These are phyloP conservation scores for Dictyostelium firmibasis DNA, from an alignment of 78 protist genomes.

Conservation along the genomic window DNA sequence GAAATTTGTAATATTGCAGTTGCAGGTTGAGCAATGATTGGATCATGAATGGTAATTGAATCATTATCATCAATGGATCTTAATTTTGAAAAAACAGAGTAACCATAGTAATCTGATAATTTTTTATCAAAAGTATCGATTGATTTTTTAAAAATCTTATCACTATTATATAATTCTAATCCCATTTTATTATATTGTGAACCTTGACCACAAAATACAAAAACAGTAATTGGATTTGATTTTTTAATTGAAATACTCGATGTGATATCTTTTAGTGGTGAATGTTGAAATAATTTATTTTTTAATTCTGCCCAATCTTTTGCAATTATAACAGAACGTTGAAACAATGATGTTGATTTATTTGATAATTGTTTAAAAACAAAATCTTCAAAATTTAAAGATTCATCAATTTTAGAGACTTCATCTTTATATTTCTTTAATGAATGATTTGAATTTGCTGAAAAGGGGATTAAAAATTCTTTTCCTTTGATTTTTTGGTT, in stretches of 20 bases:
- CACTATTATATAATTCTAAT: neutral
- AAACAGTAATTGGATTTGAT: neutral
- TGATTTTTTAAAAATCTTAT: neutral
- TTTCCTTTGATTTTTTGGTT: neutral
- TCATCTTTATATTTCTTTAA: conserved; percentile 15
- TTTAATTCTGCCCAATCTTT: conserved; percentile 29
- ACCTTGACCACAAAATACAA: conserved; percentile 76
- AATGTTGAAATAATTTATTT: neutral
- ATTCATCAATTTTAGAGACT: neutral
- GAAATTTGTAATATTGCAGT: conserved; percentile 28
- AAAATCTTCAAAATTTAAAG: conserved; percentile 14
- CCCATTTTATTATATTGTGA: conserved; percentile 68
- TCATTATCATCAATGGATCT: conserved; percentile 15
- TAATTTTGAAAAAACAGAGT: conserved; percentile 36
- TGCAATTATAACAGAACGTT: neutral
- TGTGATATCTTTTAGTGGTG: neutral
- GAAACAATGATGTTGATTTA: neutral
- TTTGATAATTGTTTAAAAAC: neutral
- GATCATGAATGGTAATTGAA: neutral
- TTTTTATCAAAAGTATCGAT: conserved; percentile 19
- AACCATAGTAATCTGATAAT: neutral
- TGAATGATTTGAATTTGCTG: conserved; percentile 33
- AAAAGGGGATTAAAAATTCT: conserved; percentile 35
- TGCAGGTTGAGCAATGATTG: conserved; percentile 61
- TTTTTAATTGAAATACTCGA: neutral